A percentile compares a stretch with the other conserved stretches of the same genome.
phyloP scores from a whole-genome alignment of 176 grass and related monocot species.

The Oryza longistaminata region DNA sequence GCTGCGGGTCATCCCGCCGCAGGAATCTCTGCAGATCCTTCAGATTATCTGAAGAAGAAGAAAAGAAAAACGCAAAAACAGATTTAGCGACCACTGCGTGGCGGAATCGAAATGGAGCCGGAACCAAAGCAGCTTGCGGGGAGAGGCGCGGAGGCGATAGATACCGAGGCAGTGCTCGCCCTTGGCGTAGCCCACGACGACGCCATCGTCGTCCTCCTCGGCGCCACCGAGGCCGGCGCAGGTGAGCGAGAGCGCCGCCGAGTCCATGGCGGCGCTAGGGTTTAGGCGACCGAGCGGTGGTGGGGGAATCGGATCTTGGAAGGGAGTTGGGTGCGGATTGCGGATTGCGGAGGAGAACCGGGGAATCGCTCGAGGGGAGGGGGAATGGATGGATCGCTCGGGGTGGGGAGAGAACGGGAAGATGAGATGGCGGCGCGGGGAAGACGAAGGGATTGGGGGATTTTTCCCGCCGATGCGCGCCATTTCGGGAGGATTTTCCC shows the following conservation, averaged over 20 bases:
- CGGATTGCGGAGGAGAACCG: neutral
- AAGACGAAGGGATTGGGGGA: slow-evolving; percentile 29
- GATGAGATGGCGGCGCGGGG: neutral
- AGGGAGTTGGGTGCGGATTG: neutral
- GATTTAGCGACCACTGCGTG: neutral
- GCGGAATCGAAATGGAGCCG: slow-evolving; percentile 4
- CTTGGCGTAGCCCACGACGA: slow-evolving; percentile 62
- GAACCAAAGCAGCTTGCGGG: neutral
- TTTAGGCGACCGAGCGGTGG: slow-evolving; percentile 18
- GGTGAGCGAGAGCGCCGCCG: slow-evolving; percentile 58
- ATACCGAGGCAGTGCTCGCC: slow-evolving; percentile 77
- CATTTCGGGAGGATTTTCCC: slow-evolving; percentile 21
- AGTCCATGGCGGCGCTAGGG: slow-evolving; percentile 58
- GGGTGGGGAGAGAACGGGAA: neutral
- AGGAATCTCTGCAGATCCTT: slow-evolving; percentile 86
- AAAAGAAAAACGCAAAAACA: no score
- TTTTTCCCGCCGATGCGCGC: slow-evolving; percentile 43
- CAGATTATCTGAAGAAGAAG: slow-evolving; percentile 57
- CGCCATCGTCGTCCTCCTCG: slow-evolving; percentile 58
- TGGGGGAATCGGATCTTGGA: neutral
- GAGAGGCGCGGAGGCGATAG: neutral
- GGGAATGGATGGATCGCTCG: neutral
- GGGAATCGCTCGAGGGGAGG: neutral
- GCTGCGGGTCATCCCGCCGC: slow-evolving; percentile 71
- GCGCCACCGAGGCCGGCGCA: slow-evolving; percentile 49